These are phyloP conservation scores for Puccinia sorghi DNA, from an alignment of 1,284 basidiomycete species.

Conservation along the genomic window DNA sequence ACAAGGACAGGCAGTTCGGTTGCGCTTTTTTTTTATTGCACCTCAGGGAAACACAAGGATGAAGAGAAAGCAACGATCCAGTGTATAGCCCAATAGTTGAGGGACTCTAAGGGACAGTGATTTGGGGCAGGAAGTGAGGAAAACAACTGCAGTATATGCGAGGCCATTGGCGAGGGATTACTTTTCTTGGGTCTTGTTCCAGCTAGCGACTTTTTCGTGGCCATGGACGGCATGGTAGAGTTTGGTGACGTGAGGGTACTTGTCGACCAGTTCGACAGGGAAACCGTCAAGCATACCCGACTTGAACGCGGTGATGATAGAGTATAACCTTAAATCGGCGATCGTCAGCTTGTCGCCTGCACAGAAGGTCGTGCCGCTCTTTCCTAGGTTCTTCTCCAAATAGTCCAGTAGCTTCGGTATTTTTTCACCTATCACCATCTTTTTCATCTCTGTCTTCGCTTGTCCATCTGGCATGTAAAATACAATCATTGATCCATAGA, in stretches of 20 bases:
- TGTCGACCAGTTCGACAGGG: slow-evolving; percentile 3
- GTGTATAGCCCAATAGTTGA: too few species aligned
- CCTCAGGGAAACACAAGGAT: too few species aligned
- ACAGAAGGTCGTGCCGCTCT: slow-evolving; percentile 7
- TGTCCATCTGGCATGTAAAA: slow-evolving; percentile 1
- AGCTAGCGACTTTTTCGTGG: slow-evolving; percentile 32
- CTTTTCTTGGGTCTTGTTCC: slow-evolving; percentile 16
- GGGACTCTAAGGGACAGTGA: too few species aligned
- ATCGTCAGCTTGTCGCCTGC: slow-evolving; percentile 19
- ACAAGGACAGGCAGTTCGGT: too few species aligned
- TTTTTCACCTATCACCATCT: background rate
- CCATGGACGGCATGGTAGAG: slow-evolving; percentile 19
- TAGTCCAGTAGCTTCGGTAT: background rate
- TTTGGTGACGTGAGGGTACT: slow-evolving; percentile 9
- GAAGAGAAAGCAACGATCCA: too few species aligned
- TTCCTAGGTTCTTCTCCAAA: background rate
- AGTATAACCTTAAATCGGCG: slow-evolving; percentile 5
- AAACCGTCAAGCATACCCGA: background rate
- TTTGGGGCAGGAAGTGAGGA: too few species aligned
- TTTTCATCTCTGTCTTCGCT: background rate
- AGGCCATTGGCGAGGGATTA: background rate
- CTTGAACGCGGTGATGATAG: background rate
- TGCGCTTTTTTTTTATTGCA: too few species aligned
- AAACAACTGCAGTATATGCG: too few species aligned
- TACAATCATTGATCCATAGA: background rate